Conservation (phyloP, 345 rosid species). For the Kandelia obovata region DNA sequence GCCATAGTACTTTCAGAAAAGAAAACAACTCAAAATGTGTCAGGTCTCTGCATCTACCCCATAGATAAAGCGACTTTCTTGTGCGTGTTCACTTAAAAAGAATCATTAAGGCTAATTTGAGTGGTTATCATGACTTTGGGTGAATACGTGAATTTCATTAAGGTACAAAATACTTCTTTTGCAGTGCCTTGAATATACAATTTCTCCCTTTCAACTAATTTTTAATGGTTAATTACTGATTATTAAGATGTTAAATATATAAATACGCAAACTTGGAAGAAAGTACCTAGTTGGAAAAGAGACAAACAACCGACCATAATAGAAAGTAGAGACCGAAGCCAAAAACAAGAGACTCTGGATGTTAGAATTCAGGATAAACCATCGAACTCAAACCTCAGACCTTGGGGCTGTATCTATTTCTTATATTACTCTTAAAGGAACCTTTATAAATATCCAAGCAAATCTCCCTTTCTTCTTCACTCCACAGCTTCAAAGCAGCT, state of each 20-base stretch:
- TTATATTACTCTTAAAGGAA: background rate
- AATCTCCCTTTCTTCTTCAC: background rate
- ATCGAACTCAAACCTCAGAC: conserved; percentile 24
- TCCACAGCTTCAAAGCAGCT: background rate
- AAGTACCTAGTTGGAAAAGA: background rate
- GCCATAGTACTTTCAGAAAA: too few species aligned
- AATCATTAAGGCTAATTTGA: too few species aligned
- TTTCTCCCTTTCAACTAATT: too few species aligned
- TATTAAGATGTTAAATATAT: too few species aligned
- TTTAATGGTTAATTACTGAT: too few species aligned
- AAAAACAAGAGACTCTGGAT: conserved; percentile 33
- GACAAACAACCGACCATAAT: conserved; percentile 15
- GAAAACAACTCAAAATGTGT: too few species aligned
- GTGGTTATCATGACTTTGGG: too few species aligned
- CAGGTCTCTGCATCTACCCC: background rate
- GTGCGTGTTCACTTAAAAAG: too few species aligned
- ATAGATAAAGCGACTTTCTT: background rate
- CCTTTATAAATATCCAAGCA: conserved; percentile 25
- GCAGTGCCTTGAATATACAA: too few species aligned
- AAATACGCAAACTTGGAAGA: background rate
- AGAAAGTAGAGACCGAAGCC: conserved; percentile 12
- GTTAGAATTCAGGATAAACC: conserved; percentile 33
- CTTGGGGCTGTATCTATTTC: conserved; percentile 13
- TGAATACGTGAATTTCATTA: too few species aligned
- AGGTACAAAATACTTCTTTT: too few species aligned